These are phyloP conservation scores for Penicillium sp. DNA, from an alignment of 2,329 filamentous ascomycete genomes.

Conservation along the genomic window DNA sequence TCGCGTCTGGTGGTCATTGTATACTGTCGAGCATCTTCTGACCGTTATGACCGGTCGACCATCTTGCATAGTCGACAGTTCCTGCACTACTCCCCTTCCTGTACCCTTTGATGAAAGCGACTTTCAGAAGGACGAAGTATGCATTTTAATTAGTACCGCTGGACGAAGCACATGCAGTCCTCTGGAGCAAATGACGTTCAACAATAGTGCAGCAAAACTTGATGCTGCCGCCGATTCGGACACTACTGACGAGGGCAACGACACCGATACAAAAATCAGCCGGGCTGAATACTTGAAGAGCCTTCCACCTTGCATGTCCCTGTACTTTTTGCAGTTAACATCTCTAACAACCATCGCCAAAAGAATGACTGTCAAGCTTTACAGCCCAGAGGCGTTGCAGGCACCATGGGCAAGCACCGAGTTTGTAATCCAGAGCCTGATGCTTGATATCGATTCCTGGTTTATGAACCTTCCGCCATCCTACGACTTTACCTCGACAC, in stretches of 20 bases:
- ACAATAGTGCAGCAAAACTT: constrained; percentile 26
- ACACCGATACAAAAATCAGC: constrained; percentile 25
- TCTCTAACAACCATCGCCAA: constrained; percentile 44
- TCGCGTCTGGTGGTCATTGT: constrained; percentile 52
- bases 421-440: constrained; percentile 42
- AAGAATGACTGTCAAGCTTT: constrained; percentile 43
- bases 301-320: constrained; percentile 41
- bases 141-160: constrained; percentile 30
- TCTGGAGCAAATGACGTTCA: constrained; percentile 26
- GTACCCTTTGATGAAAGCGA: constrained; percentile 46
- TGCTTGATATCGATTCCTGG: constrained; percentile 45
- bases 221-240: constrained; percentile 26
- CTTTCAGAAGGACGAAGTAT: constrained; percentile 39
- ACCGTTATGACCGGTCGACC: constrained; percentile 51
- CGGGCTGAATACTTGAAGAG: constrained; percentile 41
- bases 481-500: constrained; percentile 46
- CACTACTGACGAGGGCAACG: constrained; percentile 18
- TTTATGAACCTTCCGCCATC: constrained; percentile 42
- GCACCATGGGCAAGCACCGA: constrained; percentile 45
- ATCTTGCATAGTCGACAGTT: constrained; percentile 46
- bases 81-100: constrained; percentile 48
- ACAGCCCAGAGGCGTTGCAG: constrained; percentile 41
- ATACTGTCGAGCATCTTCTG: constrained; percentile 48
- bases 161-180: constrained; percentile 24
- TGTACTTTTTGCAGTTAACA: constrained; percentile 47